Evolutionary conservation across 2,329 filamentous ascomycete genomes (phyloP), one percentile per base, ranked within the genome.

Genomic region (Pestalotiopsis sp.): DNA sequence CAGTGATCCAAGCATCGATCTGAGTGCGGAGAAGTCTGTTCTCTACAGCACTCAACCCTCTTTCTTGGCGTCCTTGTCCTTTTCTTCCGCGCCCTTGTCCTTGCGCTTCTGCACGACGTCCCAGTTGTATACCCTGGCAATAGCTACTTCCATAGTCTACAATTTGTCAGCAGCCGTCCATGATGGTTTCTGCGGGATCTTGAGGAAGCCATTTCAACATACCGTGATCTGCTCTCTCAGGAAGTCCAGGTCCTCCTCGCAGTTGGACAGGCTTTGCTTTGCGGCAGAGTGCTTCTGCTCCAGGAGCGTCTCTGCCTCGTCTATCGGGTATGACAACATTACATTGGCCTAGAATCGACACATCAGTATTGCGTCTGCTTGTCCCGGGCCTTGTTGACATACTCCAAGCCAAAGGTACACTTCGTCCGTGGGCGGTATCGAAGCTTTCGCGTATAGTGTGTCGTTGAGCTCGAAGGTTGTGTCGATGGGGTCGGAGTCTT

Each of bases 91-190:
- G 3, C 82, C 85, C 80, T 94, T 96, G 70, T 97, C 94, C 85
- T 97, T 98, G 74, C 96, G 87, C 82, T 97, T 93, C 84, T 97
- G 93, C 58, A 95, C 93, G 4, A 99, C 94, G 77, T 99, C 96
- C 95, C 96, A 98, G 81, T 99, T 99, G 82, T 99, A 98, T n/a
- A 99, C 95, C 72, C 96, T 88, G 25, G 96, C 96, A 56, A 95
- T 94, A 3, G 96, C 96, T 41, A 99, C 96, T 81, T 99, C 96
- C 85, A 99, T 91, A 0, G 95, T 98, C 93, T 97, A 5, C 36
- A 63, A 20, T 17, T 31, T 11, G 62, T 68, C 62, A 68, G 68
- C 66, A 66, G 17, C n/a, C 31, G n/a, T 9, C 14, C 23, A 39
- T 11, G 31, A 14, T 9, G 23, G 23, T 36, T 9, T 20, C 5